Evolutionary conservation across 768 basidiomycete species (phyloP), one percentile per base, ranked within the genome.

Genomic region (Termitomyces sp.): DNA sequence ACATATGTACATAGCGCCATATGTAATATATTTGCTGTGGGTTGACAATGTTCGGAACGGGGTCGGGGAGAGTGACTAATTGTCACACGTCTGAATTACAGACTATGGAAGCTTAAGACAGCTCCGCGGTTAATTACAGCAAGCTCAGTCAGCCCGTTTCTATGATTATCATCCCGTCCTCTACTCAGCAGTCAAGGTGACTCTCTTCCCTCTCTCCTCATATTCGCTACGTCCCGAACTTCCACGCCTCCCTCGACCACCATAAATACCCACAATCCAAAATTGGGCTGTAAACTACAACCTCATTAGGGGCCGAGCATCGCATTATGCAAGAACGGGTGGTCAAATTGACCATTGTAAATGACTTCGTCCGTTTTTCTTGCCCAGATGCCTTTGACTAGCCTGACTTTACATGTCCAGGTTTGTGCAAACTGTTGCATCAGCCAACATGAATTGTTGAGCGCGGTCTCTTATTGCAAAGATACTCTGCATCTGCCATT

Each of bases 401-500:
- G 56, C 32, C 42, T 66, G 55, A 56, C 38, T 35, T 53, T 46
- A 48, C 55, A 45, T 58, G 18, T 32, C 16, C 16, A 84, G 83
- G 74, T 76, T 55, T 84, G 83, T 66, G 74, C 78, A 38, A 83
- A 81, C 68, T 85, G 84, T 70, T 83, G 77, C 65, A 74, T 84
- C 48, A 78, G 78, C 16, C 79, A 84, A 66, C 78, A 81, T 67
- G 84, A 85, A 67, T 76, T 85, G 28, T 70, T 82, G 51, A 73
- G 76, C 50, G 84, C 84, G 39, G 78, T 85, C 53, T 68, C 75
- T 4, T 74, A 80, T 57, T 80, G 78, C 76, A 78, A 80, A 67
- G 79, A 81, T 49, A 76, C 73, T 36, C 73, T 82, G 12, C 67
- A 78, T 39, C 79, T 84, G 5, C 81, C 82, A 18, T 66, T 85